Evolutionary conservation across 169 alveolate genomes (phyloP).

Genomic region (Plasmodium yoelii): DNA sequence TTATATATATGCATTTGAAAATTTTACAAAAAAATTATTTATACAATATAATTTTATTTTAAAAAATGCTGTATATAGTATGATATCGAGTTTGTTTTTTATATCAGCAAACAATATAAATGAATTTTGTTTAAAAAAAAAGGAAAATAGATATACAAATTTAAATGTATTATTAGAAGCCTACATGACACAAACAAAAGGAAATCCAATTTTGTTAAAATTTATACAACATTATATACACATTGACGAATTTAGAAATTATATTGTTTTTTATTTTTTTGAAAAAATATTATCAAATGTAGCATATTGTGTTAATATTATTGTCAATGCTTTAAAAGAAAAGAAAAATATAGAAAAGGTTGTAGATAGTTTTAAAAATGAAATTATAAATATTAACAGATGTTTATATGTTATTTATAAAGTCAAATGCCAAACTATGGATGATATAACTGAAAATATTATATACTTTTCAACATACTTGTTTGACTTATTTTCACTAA

Average conservation of each 20-base stretch:
- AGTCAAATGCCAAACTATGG: constrained; percentile 15
- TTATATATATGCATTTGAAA: constrained; percentile 45
- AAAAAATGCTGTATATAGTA: constrained; percentile 49
- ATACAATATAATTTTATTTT: constrained; percentile 56
- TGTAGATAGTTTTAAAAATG: constrained; percentile 28
- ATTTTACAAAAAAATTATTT: constrained; percentile 37
- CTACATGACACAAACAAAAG: constrained; percentile 21
- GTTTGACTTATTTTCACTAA: constrained; percentile 65
- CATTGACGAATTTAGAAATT: constrained; percentile 2
- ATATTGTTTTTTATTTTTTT: constrained; percentile 30
- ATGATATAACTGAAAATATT: constrained; percentile 54
- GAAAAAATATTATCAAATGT: constrained; percentile 34
- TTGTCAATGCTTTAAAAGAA: constrained; percentile 23
- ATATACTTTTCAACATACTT: constrained; percentile 68
- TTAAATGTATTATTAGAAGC: constrained; percentile 59
- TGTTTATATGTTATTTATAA: constrained; percentile 54
- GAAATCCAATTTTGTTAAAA: constrained; percentile 51
- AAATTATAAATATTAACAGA: constrained; percentile 47
- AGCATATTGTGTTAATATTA: constrained; percentile 29
- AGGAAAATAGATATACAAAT: constrained; percentile 54
- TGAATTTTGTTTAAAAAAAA: constrained; percentile 65
- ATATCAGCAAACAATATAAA: constrained; percentile 50
- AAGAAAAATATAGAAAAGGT: neutral
- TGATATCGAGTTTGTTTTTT: constrained; percentile 51
- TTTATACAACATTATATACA: constrained; percentile 11